Percentiles rank a stretch among this genome's conserved stretches.
Conservation (phyloP, 345 rosid genomes). For the Citrus reticulata region DNA sequence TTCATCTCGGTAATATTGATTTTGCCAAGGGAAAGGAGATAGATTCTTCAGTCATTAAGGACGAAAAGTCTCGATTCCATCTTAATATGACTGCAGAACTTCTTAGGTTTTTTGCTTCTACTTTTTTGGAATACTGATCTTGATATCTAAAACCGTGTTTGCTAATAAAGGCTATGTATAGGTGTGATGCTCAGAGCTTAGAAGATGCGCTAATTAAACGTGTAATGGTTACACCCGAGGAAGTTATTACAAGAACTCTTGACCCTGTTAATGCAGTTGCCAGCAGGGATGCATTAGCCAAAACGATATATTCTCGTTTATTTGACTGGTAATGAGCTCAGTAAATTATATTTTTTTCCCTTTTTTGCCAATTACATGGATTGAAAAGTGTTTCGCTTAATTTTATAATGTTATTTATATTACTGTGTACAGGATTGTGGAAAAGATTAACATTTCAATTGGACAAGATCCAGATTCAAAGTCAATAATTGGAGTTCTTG, state of each 20-base stretch:
- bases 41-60: constrained; percentile 83
- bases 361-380: constrained; percentile 6
- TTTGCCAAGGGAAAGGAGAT: constrained; percentile 74
- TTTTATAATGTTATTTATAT: constrained; percentile 10
- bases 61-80: constrained; percentile 67
- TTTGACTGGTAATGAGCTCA: constrained; percentile 71
- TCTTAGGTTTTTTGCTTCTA: constrained; percentile 35
- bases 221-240: constrained; percentile 94
- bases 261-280: constrained; percentile 67
- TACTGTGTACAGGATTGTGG: constrained; percentile 68
- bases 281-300: constrained; percentile 89
- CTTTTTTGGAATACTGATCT: not conserved
- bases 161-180: constrained; percentile 24
- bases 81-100: constrained; percentile 75
- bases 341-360: constrained; percentile 12
- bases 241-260: constrained; percentile 77
- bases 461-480: constrained; percentile 92
- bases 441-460: constrained; percentile 78
- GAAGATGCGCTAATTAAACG: constrained; percentile 91
- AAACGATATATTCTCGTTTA: constrained; percentile 79
- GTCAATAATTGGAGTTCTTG: constrained; percentile 82
- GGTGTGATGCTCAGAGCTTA: constrained; percentile 77
- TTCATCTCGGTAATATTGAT: constrained; percentile 84
- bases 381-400: not conserved
- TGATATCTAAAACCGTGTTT: not conserved